A percentile compares a stretch with the other conserved stretches of the same genome.
Conservation (phyloP, 1,284 basidiomycete genomes). For the Neonothopanus nambi region DNA sequence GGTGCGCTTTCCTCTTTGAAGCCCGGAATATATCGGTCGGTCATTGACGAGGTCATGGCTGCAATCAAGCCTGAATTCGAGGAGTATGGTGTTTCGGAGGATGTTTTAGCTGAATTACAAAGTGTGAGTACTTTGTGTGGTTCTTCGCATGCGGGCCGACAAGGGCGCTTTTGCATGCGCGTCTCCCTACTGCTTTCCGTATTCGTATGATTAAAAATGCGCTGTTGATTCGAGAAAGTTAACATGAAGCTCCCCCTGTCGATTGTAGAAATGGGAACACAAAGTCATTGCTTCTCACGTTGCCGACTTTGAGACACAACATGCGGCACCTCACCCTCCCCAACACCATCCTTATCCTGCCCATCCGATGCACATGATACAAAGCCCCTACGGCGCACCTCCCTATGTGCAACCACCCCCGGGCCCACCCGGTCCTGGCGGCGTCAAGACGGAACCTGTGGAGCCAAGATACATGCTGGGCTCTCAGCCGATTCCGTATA, state of each 20-base stretch:
- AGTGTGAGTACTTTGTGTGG: slow-evolving; percentile 71
- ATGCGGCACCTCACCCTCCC: slow-evolving; percentile 40
- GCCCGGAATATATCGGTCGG: slow-evolving; percentile 88
- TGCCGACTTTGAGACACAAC: slow-evolving; percentile 83
- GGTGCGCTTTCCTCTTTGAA: too few species aligned
- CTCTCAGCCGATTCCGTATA: slow-evolving; percentile 45
- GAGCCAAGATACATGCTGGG: slow-evolving; percentile 66
- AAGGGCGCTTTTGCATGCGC: too few species aligned
- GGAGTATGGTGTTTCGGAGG: slow-evolving; percentile 93
- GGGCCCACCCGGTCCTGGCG: slow-evolving; percentile 35
- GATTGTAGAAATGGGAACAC: slow-evolving; percentile 85
- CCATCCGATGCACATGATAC: slow-evolving; percentile 51
- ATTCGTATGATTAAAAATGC: too few species aligned
- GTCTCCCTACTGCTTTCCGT: too few species aligned
- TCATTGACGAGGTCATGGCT: slow-evolving; percentile 96
- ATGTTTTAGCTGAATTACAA: slow-evolving; percentile 87
- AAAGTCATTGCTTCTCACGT: slow-evolving; percentile 92
- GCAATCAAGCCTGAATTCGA: slow-evolving; percentile 94
- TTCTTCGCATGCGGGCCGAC: too few species aligned
- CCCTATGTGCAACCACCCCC: slow-evolving; percentile 43
- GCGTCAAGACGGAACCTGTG: slow-evolving; percentile 68
- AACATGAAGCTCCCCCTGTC: background rate
- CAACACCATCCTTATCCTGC: slow-evolving; percentile 53
- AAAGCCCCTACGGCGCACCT: slow-evolving; percentile 44
- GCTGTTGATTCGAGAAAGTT: background rate